Evolutionary conservation across 768 basidiomycete species (phyloP).

Genomic region (Amanita jacksonii): DNA sequence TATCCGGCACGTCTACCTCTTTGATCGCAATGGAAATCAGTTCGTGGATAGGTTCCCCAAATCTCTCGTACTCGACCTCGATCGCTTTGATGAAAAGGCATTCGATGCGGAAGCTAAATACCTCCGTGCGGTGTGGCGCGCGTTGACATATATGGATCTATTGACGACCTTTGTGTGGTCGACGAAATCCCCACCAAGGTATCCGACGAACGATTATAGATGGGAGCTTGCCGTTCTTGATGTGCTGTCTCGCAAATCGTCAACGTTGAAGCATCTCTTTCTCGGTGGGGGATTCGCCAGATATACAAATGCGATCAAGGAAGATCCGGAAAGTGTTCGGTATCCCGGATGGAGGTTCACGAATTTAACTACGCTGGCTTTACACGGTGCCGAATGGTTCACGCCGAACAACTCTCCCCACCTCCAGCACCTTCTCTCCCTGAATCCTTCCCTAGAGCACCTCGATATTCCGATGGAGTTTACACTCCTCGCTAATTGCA

Average conservation of each 20-base stretch:
- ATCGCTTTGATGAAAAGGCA: conserved; percentile 15
- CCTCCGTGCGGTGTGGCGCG: conserved; percentile 26
- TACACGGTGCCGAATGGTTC: conserved; percentile 22
- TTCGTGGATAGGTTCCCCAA: conserved; percentile 33
- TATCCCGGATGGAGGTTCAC: conserved; percentile 31
- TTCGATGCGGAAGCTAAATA: conserved; percentile 22
- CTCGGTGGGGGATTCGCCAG: conserved; percentile 30
- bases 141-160: conserved; percentile 31
- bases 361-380: conserved; percentile 21
- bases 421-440: conserved; percentile 19
- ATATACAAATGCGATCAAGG: conserved; percentile 21
- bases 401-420: conserved; percentile 21
- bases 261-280: conserved; percentile 24
- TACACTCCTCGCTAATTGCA: conserved; percentile 23
- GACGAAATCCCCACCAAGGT: conserved; percentile 19
- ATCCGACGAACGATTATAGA: conserved; percentile 22
- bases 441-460: conserved; percentile 24
- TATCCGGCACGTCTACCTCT: conserved; percentile 37
- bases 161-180: conserved; percentile 37
- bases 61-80: conserved; percentile 20
- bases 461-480: conserved; percentile 41
- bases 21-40: conserved; percentile 26
- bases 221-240: conserved; percentile 33
- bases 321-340: conserved; percentile 20
- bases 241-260: conserved; percentile 18